Conservation (phyloP, 495 filamentous ascomycete genomes). For the Penicillium waksmanii region DNA sequence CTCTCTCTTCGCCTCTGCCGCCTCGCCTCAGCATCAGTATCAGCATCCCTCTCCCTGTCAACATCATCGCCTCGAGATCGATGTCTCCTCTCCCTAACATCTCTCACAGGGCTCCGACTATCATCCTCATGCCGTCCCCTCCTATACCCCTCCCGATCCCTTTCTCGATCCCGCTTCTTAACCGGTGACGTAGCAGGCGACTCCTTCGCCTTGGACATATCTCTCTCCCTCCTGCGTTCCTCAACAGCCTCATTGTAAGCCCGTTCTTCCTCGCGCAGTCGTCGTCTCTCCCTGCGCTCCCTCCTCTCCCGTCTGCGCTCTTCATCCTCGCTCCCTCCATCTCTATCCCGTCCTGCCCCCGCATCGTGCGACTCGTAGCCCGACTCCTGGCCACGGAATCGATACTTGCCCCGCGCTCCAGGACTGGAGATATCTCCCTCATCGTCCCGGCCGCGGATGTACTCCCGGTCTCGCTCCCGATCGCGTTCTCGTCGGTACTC, state of each 20-base stretch:
- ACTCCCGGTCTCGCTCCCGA: slow-evolving; percentile 29
- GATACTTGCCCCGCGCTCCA: slow-evolving; percentile 23
- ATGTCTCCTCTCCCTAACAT: slow-evolving; percentile 25
- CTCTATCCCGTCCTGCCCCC: slow-evolving; percentile 15
- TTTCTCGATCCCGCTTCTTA: slow-evolving; percentile 34
- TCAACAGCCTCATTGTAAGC: slow-evolving; percentile 23
- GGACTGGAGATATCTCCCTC: slow-evolving; percentile 24
- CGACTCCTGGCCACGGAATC: slow-evolving; percentile 23
- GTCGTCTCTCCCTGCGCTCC: slow-evolving; percentile 22
- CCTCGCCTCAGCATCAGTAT: slow-evolving; percentile 19
- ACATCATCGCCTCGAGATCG: slow-evolving; percentile 3
- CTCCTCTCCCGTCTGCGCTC: slow-evolving; percentile 12
- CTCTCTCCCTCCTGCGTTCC: slow-evolving; percentile 28
- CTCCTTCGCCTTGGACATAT: slow-evolving; percentile 36
- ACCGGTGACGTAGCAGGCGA: slow-evolving; percentile 41
- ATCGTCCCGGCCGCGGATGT: slow-evolving; percentile 31
- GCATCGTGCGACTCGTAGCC: slow-evolving; percentile 29
- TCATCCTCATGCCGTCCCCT: slow-evolving; percentile 21
- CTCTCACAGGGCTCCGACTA: slow-evolving; percentile 29
- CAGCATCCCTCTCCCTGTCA: slow-evolving; percentile 15
- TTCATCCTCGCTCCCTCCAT: slow-evolving; percentile 13
- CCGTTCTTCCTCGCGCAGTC: slow-evolving; percentile 23
- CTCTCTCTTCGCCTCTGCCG: slow-evolving; percentile 21
- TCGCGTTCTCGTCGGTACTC: slow-evolving; percentile 27
- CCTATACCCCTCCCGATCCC: slow-evolving; percentile 36